Percentiles rank a stretch among this genome's conserved stretches.
Conservation (phyloP, 305 asterid species). For the Plantago coronopus region DNA sequence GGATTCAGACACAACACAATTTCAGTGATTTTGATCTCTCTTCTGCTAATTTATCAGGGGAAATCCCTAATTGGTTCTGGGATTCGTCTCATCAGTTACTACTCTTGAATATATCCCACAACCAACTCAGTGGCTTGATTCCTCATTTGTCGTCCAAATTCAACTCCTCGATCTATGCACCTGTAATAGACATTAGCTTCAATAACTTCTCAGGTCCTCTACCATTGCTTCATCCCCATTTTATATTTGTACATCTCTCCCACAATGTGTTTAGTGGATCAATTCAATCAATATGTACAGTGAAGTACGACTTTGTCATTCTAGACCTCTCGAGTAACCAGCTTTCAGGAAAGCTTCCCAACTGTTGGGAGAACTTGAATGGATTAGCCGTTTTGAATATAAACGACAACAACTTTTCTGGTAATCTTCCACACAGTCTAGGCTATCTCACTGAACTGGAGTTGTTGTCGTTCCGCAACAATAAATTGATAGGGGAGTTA, state of each 20-base stretch:
- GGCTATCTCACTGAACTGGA: not conserved
- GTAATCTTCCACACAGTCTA: conserved; percentile 1
- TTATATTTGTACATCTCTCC: not conserved
- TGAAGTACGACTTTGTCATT: not conserved
- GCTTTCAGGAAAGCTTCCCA: conserved; percentile 4
- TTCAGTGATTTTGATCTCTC: conserved; percentile 26
- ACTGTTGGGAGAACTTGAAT: not conserved
- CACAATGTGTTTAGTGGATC: not conserved
- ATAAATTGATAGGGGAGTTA: conserved; percentile 3
- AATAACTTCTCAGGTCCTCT: conserved; percentile 9
- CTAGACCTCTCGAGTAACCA: conserved; percentile 6
- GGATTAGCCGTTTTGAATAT: not conserved
- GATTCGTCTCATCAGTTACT: conserved; percentile 8
- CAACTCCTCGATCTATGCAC: not conserved
- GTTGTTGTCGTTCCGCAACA: not conserved
- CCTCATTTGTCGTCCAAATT: not conserved
- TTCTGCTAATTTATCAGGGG: conserved; percentile 20
- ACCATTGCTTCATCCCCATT: conserved; percentile 4
- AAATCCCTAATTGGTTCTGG: conserved; percentile 33
- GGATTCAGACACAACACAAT: not conserved
- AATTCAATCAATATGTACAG: not conserved
- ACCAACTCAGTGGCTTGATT: conserved; percentile 26
- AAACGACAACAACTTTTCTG: not conserved
- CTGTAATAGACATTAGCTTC: conserved; percentile 1
- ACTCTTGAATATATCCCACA: conserved; percentile 29